Percentiles rank a stretch among this genome's conserved stretches.
Conservation (phyloP, 495 filamentous ascomycete species). For the Evansstolkia leycettana region DNA sequence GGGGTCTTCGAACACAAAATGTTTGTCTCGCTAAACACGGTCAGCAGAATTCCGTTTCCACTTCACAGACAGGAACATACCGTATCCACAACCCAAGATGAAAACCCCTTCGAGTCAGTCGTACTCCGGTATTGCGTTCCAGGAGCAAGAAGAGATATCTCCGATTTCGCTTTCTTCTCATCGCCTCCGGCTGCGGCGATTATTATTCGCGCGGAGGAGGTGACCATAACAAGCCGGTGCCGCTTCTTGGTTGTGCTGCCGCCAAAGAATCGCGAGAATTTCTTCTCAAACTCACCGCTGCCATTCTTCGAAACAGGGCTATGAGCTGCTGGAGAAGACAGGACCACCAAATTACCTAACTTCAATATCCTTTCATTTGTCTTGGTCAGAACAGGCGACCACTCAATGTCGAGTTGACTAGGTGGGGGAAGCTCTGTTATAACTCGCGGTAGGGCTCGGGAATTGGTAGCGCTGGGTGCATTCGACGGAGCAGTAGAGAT, state of each 20-base stretch:
- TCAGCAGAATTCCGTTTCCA: constrained; percentile 1
- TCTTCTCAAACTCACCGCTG: constrained; percentile 51
- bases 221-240: constrained; percentile 90
- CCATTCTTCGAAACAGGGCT: constrained; percentile 57
- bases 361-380: constrained; percentile 91
- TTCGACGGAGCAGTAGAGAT: constrained; percentile 36
- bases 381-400: constrained; percentile 89
- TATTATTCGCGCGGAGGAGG: constrained; percentile 77
- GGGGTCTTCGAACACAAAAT: constrained; percentile 85
- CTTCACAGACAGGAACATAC: constrained; percentile 30
- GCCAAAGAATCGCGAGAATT: constrained; percentile 85
- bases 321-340: constrained; percentile 56
- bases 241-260: constrained; percentile 83
- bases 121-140: constrained; percentile 68
- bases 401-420: constrained; percentile 95
- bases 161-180: constrained; percentile 88
- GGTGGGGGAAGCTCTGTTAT: constrained; percentile 95
- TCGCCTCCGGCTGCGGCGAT: constrained; percentile 87
- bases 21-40: constrained; percentile 60
- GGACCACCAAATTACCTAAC: constrained; percentile 77
- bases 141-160: constrained; percentile 64
- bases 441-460: constrained; percentile 58
- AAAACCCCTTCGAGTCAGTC: constrained; percentile 69
- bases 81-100: constrained; percentile 85
- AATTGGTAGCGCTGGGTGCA: constrained; percentile 19